Conservation (phyloP, 371 early-diverging fungal species). For the Blakeslea trispora region DNA sequence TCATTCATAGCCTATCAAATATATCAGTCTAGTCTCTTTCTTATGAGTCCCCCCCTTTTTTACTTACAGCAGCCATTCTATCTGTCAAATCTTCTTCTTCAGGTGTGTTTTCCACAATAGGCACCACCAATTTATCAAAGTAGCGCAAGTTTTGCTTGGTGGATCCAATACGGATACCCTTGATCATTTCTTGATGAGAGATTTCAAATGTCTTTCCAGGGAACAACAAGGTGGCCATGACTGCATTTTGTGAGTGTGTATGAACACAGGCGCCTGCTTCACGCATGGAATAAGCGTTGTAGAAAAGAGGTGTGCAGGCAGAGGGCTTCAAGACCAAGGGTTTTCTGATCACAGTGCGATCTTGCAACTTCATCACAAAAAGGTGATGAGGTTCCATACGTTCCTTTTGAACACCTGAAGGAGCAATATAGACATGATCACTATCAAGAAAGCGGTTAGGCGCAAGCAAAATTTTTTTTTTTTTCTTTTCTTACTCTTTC, state of each 20-base stretch:
- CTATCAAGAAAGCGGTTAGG: constrained; percentile 25
- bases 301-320: constrained; percentile 96
- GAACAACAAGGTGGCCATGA: constrained; percentile 87
- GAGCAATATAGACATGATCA: constrained; percentile 86
- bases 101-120: constrained; percentile 96
- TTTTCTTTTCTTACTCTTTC: constrained; percentile 57
- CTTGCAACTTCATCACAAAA: constrained; percentile 75
- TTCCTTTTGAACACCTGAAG: constrained; percentile 96
- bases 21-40: constrained; percentile 1
- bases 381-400: constrained; percentile 84
- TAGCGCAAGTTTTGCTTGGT: constrained; percentile 64
- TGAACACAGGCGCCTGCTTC: constrained; percentile 95
- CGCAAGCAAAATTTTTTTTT: neutral
- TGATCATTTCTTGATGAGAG: constrained; percentile 98
- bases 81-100: constrained; percentile 92
- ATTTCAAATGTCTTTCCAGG: constrained; percentile 76
- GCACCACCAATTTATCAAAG: constrained; percentile 88
- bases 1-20: constrained; percentile 75
- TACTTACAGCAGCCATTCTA: constrained; percentile 81
- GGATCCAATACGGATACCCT: constrained; percentile 89
- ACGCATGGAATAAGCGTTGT: constrained; percentile 88
- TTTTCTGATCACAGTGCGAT: constrained; percentile 65
- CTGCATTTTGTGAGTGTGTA: constrained; percentile 95
- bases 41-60: neutral
- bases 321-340: constrained; percentile 76